Base-by-base conservation (phyloP, 116 monocot genomes). In the Posidonia oceanica region DNA sequence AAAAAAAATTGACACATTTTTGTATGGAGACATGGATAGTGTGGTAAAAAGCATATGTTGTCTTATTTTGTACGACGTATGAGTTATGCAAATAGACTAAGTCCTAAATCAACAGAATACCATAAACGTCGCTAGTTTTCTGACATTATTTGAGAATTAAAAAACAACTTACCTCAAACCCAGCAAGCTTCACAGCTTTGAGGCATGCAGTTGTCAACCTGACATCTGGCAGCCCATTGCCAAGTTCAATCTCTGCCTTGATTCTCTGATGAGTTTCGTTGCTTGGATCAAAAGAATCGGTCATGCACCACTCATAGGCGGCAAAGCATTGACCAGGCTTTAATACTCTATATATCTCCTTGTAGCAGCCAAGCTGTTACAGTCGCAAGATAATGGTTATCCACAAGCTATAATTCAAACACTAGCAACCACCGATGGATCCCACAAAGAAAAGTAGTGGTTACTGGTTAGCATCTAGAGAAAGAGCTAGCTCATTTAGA, bases 251-350 rank as follows among this genome's bases (percentile, higher is more conserved):
- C 72, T 98, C 93, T 41, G 87, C 89, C 75, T 98, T 98, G 7
- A 83, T 77, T 69, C 78, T 92, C 66, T 81, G 71, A 69, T 98
- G 98, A 16, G n/a, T 79, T 72, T 91, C 82, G 80, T 98, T 92
- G 0, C 73, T 79, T 3, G 87, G 84, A 69, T 93, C 69, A 59
- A 75, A 98, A 56, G 93, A 79, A 54, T 98, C 83, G 6, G 93
- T 98, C 78, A 98, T 88, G 78, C 98, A 92, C 98, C 93, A 98
- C 69, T 98, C 98, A 77, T 87, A 98, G 37, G 93, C 93, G 60
- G 98, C 98, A 86, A 98, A 98, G 65, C 81, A 87, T 65, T 98
- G 98, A 52, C 98, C 98, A 55, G 92, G 98, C 71, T 93, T 98
- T 73, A 98, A 61, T 52, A 93, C 93, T 66, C 93, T 85, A 66